Evolutionary conservation across 495 filamentous ascomycete species (phyloP), one percentile per base, ranked within the genome.

Genomic region (Tuber magnatum): DNA sequence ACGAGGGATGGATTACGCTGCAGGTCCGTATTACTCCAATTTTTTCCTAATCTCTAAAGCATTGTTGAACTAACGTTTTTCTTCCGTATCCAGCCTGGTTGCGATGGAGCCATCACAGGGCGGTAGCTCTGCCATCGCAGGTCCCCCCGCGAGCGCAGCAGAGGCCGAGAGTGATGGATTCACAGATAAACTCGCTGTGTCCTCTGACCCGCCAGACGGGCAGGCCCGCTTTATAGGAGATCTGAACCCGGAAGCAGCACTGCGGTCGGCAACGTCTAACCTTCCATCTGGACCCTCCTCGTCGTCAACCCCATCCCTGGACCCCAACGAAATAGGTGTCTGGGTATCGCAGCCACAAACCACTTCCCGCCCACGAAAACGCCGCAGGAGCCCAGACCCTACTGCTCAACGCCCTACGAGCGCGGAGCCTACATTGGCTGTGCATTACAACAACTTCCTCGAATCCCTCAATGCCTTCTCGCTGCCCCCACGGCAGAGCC

Each of bases 221-320:
- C 69, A 80, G 46, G 61, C 78, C 40, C 81, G 85, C 41, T 87
- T 87, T 70, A 83, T 87, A 40, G 86, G 86, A 40, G 85, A 87
- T 75, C 79, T 87, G 18, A 87, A 86, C 73, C 86, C 86, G 12
- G 86, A 87, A 78, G 83, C 86, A 41, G 82, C 85, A 6, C 86
- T 87, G 77, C 84, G 84, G 9, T 84, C 85, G 61, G 82, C 80
- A 40, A 70, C 84, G 18, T 76, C 84, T 69, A 83, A 82, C 46
- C 48, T 51, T 51, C 51, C 51, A 61, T 61, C 51, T 1, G 56
- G 56, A 65, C 56, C 28, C 7, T 76, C 74, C 35, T 46, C 74
- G 0, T 73, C 80, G 2, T 72, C 84, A 1, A 73, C 77, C 38
- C 81, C 82, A 28, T 83, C 76, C 72, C 84, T 84, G 56, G 80